Evolutionary conservation across 768 basidiomycete genomes (phyloP), one percentile per base, ranked within the genome.

Genomic region (Lentinula guzmanii): DNA sequence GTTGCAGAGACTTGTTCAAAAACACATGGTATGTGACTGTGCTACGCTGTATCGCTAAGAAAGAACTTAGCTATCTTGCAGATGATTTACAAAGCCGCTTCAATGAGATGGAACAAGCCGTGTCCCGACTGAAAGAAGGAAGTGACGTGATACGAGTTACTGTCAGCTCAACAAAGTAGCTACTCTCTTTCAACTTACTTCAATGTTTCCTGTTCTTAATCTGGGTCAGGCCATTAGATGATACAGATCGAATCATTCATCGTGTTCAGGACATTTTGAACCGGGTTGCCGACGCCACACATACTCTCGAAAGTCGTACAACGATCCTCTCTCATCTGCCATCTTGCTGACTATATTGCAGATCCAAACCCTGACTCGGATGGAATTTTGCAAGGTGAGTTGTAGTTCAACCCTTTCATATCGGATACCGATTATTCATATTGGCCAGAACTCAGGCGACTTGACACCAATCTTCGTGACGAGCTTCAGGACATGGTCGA

Each of bases 1-100:
- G 91, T 94, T 1, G 89, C 85, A 2, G 88, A 88, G 15, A 84
- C 81, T 3, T 92, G 90, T 74, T 68, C 75, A 15, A 79, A 80
- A 52, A 85, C 87, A 28, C 88, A 93, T 76, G 83, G 90, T 89
- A 61, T 43, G 82, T 75, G 24, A 16, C 33, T 54, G 28, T 28
- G 28, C 28, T 28, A 28, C 28, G 0, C 4, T 24, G 45, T 31
- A 21, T 46, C 3, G 57, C 24, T 21, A 46, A 8, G 28, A 24
- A 42, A 41, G 16, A 67, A 21, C 10, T 33, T 50, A 15, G 41
- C 65, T 41, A 64, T 9, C 33, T 21, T 21, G 52, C 15, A 89
- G 89, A 86, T 62, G 86, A 91, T 58, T 71, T 92, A 37, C 75
- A 73, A 35, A 62, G 69, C 2, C 80, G 83, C 35, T 88, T 87